Evolutionary conservation across 331 rosid genomes (phyloP).

Genomic region (Acacia concinna): DNA sequence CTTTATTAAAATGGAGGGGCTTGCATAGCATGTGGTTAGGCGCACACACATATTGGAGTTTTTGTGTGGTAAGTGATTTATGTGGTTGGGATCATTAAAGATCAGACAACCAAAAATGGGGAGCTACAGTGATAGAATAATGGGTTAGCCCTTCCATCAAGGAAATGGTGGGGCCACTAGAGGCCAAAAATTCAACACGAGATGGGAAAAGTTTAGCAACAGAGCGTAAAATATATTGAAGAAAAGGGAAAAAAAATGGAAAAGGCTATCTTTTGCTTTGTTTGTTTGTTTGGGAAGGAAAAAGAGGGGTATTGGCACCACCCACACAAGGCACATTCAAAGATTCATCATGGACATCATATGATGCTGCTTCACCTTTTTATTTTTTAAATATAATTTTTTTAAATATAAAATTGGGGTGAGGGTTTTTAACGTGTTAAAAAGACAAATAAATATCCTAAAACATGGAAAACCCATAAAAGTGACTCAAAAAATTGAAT

Average conservation of each 20-base stretch:
- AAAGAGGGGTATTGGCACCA: slow-evolving; percentile 33
- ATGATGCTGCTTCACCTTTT: slow-evolving; percentile 70
- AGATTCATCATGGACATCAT: slow-evolving; percentile 58
- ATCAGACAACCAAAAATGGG: slow-evolving; percentile 8
- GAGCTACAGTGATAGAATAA: slow-evolving; percentile 41
- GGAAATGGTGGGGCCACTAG: slow-evolving; percentile 74
- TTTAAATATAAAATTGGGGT: too few relatives aligned
- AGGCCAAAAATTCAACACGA: slow-evolving; percentile 52
- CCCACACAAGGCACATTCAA: slow-evolving; percentile 40
- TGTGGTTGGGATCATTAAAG: slow-evolving; percentile 26
- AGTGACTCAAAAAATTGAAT: too few relatives aligned
- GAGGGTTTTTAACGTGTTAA: too few relatives aligned
- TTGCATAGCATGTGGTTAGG: background rate
- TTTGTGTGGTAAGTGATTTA: slow-evolving; percentile 8
- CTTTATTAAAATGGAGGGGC: slow-evolving; percentile 3
- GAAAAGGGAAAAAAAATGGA: background rate
- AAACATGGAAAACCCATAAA: too few relatives aligned
- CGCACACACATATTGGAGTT: background rate
- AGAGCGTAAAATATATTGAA: slow-evolving; percentile 19
- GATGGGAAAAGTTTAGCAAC: slow-evolving; percentile 38
- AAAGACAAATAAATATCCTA: too few relatives aligned
- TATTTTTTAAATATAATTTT: too few relatives aligned
- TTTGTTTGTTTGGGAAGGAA: slow-evolving; percentile 38
- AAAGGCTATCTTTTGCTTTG: slow-evolving; percentile 33
- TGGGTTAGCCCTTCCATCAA: slow-evolving; percentile 60